A percentile compares a stretch with the other conserved stretches of the same genome.
Conservation (phyloP, 352 stramenopile genomes). For the Peronospora farinosa region DNA sequence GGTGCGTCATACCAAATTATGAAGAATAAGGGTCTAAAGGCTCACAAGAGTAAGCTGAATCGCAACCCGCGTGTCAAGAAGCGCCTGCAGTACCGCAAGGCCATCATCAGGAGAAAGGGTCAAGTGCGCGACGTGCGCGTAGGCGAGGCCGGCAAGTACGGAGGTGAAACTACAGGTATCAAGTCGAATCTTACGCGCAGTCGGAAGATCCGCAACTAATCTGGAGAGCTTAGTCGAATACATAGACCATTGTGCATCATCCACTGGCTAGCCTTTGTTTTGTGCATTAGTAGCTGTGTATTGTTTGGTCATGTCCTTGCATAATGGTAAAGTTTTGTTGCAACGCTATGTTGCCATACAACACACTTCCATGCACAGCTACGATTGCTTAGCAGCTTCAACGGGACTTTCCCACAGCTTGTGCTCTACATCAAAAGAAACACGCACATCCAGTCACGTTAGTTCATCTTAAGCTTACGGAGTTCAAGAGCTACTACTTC, state of each 20-base stretch:
- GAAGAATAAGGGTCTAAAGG: slow-evolving; percentile 97
- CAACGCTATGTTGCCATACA: background rate
- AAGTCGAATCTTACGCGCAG: slow-evolving; percentile 84
- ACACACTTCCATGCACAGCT: background rate
- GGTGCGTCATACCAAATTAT: slow-evolving; percentile 93
- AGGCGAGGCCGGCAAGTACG: slow-evolving; percentile 82
- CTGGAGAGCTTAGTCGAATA: slow-evolving; percentile 23
- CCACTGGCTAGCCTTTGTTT: background rate
- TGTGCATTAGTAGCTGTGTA: slow-evolving; percentile 19
- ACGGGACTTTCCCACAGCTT: slow-evolving; percentile 82
- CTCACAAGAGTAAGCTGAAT: slow-evolving; percentile 98
- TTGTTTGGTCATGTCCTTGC: slow-evolving; percentile 12
- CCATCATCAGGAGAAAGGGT: slow-evolving; percentile 95
- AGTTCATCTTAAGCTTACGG: background rate
- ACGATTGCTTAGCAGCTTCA: slow-evolving; percentile 29
- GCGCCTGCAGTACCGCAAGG: slow-evolving; percentile 95
- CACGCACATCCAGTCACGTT: slow-evolving; percentile 8
- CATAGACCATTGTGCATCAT: slow-evolving; percentile 25
- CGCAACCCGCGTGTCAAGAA: slow-evolving; percentile 99
- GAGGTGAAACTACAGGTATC: slow-evolving; percentile 86
- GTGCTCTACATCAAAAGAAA: slow-evolving; percentile 42
- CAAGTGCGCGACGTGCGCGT: slow-evolving; percentile 91
- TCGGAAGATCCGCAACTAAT: slow-evolving; percentile 87
- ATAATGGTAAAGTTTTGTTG: slow-evolving; percentile 1
- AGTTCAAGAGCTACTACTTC: background rate